Evolutionary conservation across 495 filamentous ascomycete genomes (phyloP), one percentile per base, ranked within the genome.

Genomic region (Penicillium atrosanguineum): DNA sequence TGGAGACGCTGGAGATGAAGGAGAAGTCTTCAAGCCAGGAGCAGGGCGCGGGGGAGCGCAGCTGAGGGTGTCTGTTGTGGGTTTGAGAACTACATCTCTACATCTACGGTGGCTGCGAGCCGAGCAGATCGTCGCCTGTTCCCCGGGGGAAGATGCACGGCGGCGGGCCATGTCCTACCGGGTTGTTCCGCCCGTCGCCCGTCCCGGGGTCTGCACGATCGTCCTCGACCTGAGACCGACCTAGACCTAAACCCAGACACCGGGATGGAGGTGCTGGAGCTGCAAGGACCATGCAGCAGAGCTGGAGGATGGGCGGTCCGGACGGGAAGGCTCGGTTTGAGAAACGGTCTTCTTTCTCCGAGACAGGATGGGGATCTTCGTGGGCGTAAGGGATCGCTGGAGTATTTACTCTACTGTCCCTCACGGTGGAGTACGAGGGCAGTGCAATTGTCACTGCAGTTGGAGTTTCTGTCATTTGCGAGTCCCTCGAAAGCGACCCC

Each of bases 1-100:
- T 75, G 70, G 72, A 74, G 42, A 64, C 61, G 3, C 48, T 75
- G 42, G 73, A 79, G 56, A 61, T 62, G 62, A 72, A 67, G 56
- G 66, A 71, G 55, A 38, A 37, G 20, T 6, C 16, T 14, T n/a
- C 31, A 2, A 44, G 53, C 20, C 26, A 51, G 28, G 44, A 48
- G 21, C 42, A 20, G 44, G 19, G 38, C 15, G 48, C 16, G 21
- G 48, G 16, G 6, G 52, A 62, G 40, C 59, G 44, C 45, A 58
- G 47, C 18, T 62, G 59, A 61, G 55, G 55, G 29, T 52, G 50
- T 18, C 16, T 42, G n/a, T 34, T 34, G 31, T 34, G 11, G 28
- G 31, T 34, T 14, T 34, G 31, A 34, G 31, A 34, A 34, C 11
- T 6, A 31, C 11, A 15, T 15, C 37, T 18, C 38, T 7, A 40